A percentile compares a stretch with the other conserved stretches of the same genome.
phyloP scores from a whole-genome alignment of 2,329 filamentous ascomycete genomes.

The Colletotrichum sp. region DNA sequence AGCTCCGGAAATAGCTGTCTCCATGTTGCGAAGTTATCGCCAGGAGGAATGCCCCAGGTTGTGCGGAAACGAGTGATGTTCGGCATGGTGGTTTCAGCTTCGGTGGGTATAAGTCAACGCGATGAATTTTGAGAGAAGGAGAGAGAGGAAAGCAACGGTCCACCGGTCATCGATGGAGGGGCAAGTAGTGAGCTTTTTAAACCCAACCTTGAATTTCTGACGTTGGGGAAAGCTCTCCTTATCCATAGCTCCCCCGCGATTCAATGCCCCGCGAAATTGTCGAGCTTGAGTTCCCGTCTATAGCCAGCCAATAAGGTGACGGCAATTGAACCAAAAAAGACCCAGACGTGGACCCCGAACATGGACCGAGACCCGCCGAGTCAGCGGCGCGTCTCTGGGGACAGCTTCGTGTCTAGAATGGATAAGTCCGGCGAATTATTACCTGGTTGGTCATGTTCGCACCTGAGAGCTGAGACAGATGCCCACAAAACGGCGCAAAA shows the following conservation, averaged over 20 bases:
- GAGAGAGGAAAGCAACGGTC: background rate
- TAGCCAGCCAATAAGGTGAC: background rate
- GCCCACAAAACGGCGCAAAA: background rate
- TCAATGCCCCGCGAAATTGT: background rate
- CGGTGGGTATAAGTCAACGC: background rate
- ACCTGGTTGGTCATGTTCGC: background rate
- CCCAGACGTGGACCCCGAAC: background rate
- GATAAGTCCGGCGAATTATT: background rate
- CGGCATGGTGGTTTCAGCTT: background rate
- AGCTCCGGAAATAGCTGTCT: slow-evolving; percentile 8
- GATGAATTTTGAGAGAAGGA: background rate
- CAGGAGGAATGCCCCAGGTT: slow-evolving; percentile 12
- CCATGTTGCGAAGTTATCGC: slow-evolving; percentile 15
- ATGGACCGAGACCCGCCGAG: background rate
- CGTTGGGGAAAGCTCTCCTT: background rate
- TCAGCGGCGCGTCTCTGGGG: background rate
- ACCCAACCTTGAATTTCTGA: background rate
- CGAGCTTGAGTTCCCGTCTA: background rate
- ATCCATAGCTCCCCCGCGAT: background rate
- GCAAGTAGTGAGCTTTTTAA: background rate
- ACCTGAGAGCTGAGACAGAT: background rate
- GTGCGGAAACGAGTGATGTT: slow-evolving; percentile 11
- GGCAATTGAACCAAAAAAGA: background rate
- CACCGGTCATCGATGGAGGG: background rate
- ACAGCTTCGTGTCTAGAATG: background rate